Conservation (phyloP, 805 yeast species). For the Candida insectorum region DNA sequence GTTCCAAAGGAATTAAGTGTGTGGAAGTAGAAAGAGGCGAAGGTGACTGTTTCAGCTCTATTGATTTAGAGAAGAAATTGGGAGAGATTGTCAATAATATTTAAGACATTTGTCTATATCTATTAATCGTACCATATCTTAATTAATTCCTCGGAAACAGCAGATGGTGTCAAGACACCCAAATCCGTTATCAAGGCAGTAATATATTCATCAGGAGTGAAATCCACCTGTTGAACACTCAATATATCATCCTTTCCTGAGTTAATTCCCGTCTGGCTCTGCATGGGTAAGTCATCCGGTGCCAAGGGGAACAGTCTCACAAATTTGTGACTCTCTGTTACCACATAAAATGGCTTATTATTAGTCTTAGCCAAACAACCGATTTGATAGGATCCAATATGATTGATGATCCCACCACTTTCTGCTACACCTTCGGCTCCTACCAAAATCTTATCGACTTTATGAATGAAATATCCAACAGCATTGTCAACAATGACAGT, state of each 20-base stretch:
- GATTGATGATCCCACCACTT: slow-evolving; percentile 96
- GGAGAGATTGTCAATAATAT: slow-evolving; percentile 2
- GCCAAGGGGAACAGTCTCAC: slow-evolving; percentile 94
- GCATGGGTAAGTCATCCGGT: slow-evolving; percentile 79
- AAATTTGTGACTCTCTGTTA: slow-evolving; percentile 92
- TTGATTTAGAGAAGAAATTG: slow-evolving; percentile 34
- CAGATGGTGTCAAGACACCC: slow-evolving; percentile 96
- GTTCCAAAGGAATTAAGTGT: slow-evolving; percentile 45
- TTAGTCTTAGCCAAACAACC: slow-evolving; percentile 90
- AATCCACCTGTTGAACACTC: slow-evolving; percentile 58
- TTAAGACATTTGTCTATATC: background rate
- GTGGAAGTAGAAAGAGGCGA: slow-evolving; percentile 31
- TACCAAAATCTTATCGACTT: slow-evolving; percentile 87
- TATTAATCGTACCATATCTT: slow-evolving; percentile 92
- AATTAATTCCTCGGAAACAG: slow-evolving; percentile 96
- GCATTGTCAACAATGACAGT: slow-evolving; percentile 88
- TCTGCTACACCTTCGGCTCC: slow-evolving; percentile 99
- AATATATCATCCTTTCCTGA: slow-evolving; percentile 12
- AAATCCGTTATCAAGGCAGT: slow-evolving; percentile 95
- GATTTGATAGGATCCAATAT: slow-evolving; percentile 90
- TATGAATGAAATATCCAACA: slow-evolving; percentile 87
- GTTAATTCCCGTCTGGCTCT: slow-evolving; percentile 17
- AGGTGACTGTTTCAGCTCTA: slow-evolving; percentile 35
- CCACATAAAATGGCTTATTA: slow-evolving; percentile 90
- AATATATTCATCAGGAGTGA: slow-evolving; percentile 92